Evolutionary conservation across 2,329 filamentous ascomycete genomes (phyloP), one percentile per base, ranked within the genome.

Genomic region (Elsinoe perseae): DNA sequence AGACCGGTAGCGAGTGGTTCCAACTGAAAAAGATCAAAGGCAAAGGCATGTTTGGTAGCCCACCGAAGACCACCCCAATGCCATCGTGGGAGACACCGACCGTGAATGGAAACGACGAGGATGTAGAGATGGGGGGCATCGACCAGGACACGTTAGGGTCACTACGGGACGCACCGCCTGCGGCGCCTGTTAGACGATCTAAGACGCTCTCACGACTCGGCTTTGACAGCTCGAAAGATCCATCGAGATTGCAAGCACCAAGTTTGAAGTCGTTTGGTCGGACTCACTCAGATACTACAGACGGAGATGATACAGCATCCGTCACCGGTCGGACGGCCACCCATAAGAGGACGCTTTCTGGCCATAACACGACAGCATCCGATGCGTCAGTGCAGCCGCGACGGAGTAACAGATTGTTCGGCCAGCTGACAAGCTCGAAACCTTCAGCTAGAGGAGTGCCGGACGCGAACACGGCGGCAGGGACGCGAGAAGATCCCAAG

Each of bases 291-390:
- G 72, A 75, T 52, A 66, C 64, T 14, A 64, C 62, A 7, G 70
- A 74, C 42, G 65, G 69, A 21, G 69, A 70, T 30, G 59, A 62
- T 10, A 38, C 59, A 25, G 48, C 54, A 16, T 42, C 57, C 28
- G 43, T 54, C 14, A 59, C 38, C 54, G 54, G 60, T 56, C 50
- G 66, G 61, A 20, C 46, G 12, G 57, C 56, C 6, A 27, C 91
- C 59, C 83, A 90, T 68, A 97, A 96, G 73, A 83, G 92, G 63
- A 96, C 90, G 1, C 81, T 95, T n/a, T 95, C 92, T 38, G 92
- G 92, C 3, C 89, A 95, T 63, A 74, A 77, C 4, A 65, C 70
- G n/a, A 70, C 70, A 40, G 59, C 66, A 28, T 60, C 63, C 50
- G 54, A 63, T 10, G 68, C 69, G n/a, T 69, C 73, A n/a, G 69